Conservation (phyloP, 805 yeast species). For the Pichia kluyveri region DNA sequence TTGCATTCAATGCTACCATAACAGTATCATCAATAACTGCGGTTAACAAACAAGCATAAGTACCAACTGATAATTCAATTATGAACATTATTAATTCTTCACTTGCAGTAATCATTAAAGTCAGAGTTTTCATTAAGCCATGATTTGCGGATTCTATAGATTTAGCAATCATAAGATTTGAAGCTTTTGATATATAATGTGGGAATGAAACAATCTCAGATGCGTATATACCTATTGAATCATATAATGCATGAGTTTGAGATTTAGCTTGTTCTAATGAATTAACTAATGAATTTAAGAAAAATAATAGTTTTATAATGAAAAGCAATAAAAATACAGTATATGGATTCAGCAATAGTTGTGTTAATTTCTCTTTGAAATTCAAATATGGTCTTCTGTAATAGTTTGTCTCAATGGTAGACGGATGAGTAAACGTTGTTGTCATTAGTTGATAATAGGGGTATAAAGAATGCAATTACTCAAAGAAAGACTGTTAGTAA, state of each 20-base stretch:
- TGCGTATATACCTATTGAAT: conserved; percentile 32
- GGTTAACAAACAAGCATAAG: conserved; percentile 74
- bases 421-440: conserved; percentile 6
- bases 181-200: conserved; percentile 42
- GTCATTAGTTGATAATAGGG: background rate
- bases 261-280: conserved; percentile 33
- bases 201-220: conserved; percentile 38
- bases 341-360: conserved; percentile 57
- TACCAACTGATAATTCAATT: conserved; percentile 71
- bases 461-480: background rate
- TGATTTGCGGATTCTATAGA: conserved; percentile 40
- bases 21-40: conserved; percentile 68
- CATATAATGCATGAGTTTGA: conserved; percentile 37
- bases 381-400: conserved; percentile 34
- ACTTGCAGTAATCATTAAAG: conserved; percentile 43
- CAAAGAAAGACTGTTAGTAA: background rate
- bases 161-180: conserved; percentile 42
- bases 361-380: conserved; percentile 48
- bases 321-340: conserved; percentile 49
- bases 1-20: conserved; percentile 62
- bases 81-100: conserved; percentile 54
- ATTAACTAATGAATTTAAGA: conserved; percentile 36
- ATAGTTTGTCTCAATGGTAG: conserved; percentile 1
- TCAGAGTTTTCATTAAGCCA: conserved; percentile 35
- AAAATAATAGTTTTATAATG: conserved; percentile 51